Evolutionary conservation across 179 eudicot genomes (phyloP), one percentile per base, ranked within the genome.

Genomic region (Camellia oleifera): DNA sequence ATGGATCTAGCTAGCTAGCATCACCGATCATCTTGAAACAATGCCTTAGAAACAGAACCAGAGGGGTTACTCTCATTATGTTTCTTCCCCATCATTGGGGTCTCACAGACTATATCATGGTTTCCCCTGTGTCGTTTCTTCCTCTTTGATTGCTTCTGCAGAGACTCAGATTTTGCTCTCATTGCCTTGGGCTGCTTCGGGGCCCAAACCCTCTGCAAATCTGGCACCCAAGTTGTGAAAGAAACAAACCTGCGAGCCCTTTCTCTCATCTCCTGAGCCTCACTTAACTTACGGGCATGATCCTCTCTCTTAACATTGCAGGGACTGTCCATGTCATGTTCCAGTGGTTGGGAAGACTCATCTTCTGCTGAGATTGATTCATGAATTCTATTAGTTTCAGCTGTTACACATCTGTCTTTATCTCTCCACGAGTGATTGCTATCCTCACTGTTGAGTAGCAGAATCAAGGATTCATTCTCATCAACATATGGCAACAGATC

Each of bases 151-250:
- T 84, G 78, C 79, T 79, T 86, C 18, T 78, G 86, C 70, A 57
- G 80, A 60, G 83, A 61, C n/a, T 87, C 92, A 9, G 85, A 81
- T 65, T 85, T 88, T 65, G 81, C 79, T 80, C 77, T 84, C 23
- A 84, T 72, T 18, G 82, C 58, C 84, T 92, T 93, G 14, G 88
- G 82, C 26, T 88, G 92, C 80, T 93, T 95, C 32, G 97, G 97
- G 12, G 97, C 98, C 97, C 97, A 95, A 50, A 95, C 97, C 84
- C 98, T 86, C 83, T 91, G 97, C 90, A 95, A 79, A 80, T 94
- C 97, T 10, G 92, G 91, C 84, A 82, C 86, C 83, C 89, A 80
- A 56, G 94, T 86, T 13, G 89, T 84, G 65, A 85, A 94, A 74
- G 93, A 93, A 23, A 85, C 81, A 77, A 87, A 82, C 81, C 94